Evolutionary conservation across 202 grass and related monocot genomes (phyloP), one percentile per base, ranked within the genome.

Genomic region (Tripidium arundinaceum): DNA sequence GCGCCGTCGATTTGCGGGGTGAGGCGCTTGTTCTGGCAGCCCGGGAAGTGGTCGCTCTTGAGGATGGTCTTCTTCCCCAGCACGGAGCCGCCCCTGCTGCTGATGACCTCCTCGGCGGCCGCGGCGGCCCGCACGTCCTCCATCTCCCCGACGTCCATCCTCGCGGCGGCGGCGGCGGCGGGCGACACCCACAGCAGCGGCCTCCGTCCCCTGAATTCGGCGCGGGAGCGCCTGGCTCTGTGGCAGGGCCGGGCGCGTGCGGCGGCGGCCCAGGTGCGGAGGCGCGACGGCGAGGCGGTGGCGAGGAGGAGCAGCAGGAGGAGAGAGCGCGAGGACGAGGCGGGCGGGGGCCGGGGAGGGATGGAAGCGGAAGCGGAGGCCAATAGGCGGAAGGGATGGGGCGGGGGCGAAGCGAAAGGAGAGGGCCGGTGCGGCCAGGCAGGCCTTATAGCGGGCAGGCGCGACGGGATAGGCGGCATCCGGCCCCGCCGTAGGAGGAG

Each of bases 11-110:
- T 99, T 77, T 99, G 92, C 79, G 96, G 90, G 8, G 74, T 47
- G 57, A 99, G 86, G 16, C 92, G 84, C 88, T 95, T 98, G 88
- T 98, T 98, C 88, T 95, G 96, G 81, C 96, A 98, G 0, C 96
- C 92, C 15, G 96, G 96, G 64, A 98, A 98, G 86, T 98, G 96
- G 73, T 98, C 96, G 79, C 92, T 94, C 88, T 98, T 98, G 82
- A 98, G 86, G 61, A 98, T 93, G 76, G 96, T 95, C 84, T 98
- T 98, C 92, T 98, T 98, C 18, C 96, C 96, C 6, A 98, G 90
- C 81, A 95, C 96, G 34, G 96, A 94, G 58, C 96, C 96, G 64
- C 96, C 96, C 52, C 96, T 86, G 86, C 65, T 88, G 79, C 90
- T 90, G 72, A 98, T 95, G 70, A 95, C 96, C 64, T 95, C 86